These are phyloP conservation scores for Pyrenochaeta sp. DNA, from an alignment of 2,329 filamentous ascomycete genomes.

Conservation along the genomic window DNA sequence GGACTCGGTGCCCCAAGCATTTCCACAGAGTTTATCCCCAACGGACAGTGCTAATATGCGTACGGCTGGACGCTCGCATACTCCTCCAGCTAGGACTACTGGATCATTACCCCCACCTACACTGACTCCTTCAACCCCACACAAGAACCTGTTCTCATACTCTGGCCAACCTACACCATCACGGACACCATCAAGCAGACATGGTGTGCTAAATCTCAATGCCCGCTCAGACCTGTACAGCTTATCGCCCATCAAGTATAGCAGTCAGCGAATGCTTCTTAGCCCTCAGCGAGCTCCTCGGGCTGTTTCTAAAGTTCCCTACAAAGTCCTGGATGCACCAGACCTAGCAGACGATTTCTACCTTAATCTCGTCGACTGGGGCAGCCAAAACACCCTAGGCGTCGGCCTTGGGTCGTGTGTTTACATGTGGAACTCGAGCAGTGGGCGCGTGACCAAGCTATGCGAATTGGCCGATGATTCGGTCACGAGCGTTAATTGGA, in stretches of 20 bases:
- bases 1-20: constrained; percentile 82
- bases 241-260: constrained; percentile 89
- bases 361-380: constrained; percentile 97
- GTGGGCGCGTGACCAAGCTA: constrained; percentile 89
- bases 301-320: constrained; percentile 93
- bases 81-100: constrained; percentile 75
- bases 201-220: constrained; percentile 83
- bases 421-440: constrained; percentile 97
- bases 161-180: constrained; percentile 86
- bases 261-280: constrained; percentile 91
- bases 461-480: constrained; percentile 93
- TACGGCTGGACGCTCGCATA: constrained; percentile 78
- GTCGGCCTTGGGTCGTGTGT: constrained; percentile 93
- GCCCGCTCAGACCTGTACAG: constrained; percentile 94
- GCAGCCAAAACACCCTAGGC: constrained; percentile 90
- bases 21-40: constrained; percentile 66
- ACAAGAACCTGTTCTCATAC: constrained; percentile 97
- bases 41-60: constrained; percentile 62
- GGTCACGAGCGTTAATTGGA: constrained; percentile 98
- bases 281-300: constrained; percentile 88
- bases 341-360: constrained; percentile 98
- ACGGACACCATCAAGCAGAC: constrained; percentile 85
- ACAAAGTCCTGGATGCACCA: constrained; percentile 96
- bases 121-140: constrained; percentile 90
- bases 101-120: constrained; percentile 72